phyloP scores from a whole-genome alignment of 2,329 filamentous ascomycete species.

The Podosphaera xanthii region DNA sequence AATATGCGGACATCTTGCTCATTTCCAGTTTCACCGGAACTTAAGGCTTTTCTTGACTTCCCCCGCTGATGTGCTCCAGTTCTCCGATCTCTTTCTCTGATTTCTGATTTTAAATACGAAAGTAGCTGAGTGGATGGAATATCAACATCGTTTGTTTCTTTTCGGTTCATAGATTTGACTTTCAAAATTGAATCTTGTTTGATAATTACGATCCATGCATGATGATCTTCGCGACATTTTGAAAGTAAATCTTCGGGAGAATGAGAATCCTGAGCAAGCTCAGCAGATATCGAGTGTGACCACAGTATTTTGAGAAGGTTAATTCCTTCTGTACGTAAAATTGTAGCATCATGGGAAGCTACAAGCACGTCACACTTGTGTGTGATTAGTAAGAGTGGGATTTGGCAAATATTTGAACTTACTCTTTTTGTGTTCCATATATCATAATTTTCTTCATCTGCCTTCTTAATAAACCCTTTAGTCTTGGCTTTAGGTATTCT shows the following conservation, averaged over 20 bases:
- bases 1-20: constrained; percentile 68
- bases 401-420: constrained; percentile 16
- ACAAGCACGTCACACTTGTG: constrained; percentile 70
- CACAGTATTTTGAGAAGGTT: constrained; percentile 62
- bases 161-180: constrained; percentile 54
- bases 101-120: constrained; percentile 58
- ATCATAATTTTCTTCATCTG: constrained; percentile 35
- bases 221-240: constrained; percentile 52
- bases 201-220: constrained; percentile 75
- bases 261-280: constrained; percentile 59
- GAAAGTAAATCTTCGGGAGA: constrained; percentile 60
- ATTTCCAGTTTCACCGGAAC: constrained; percentile 18
- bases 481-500: constrained; percentile 23
- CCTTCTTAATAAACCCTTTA: constrained; percentile 44
- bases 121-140: constrained; percentile 50
- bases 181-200: constrained; percentile 60
- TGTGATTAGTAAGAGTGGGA: neutral
- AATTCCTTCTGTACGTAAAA: constrained; percentile 54
- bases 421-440: constrained; percentile 41
- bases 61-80: constrained; percentile 25
- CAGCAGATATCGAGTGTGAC: constrained; percentile 65
- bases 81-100: constrained; percentile 53
- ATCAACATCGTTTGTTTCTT: constrained; percentile 54
- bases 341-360: constrained; percentile 59
- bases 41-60: constrained; percentile 15